Base-by-base conservation (phyloP, 192 early-diverging fungal genomes). In the Dimargaris verticillata region DNA sequence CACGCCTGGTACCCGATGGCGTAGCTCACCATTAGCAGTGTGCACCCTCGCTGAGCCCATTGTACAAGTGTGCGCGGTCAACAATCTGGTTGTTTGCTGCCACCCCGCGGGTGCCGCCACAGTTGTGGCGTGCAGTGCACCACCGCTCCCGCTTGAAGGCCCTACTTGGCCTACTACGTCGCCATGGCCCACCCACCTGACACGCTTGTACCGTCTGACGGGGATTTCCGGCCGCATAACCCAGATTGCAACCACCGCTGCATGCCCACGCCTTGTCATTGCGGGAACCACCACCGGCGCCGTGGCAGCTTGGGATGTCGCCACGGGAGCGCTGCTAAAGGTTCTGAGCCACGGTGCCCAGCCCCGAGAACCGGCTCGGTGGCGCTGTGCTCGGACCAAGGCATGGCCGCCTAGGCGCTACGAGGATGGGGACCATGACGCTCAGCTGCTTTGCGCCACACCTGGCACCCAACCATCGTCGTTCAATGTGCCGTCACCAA, bases 1-100 rank as follows among this genome's bases (percentile, higher is more conserved):
- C 15, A 11, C 18, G 2, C 47, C 20, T 3, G 47, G 47, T 3
- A 11, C 15, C 18, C 15, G 18, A 11, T 17, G 47, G 47, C 47
- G 18, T 12, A 48, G 47, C 47, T 1, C 2, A 12, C 47, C 47
- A 3, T 48, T 17, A 22, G 47, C 20, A 17, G 20, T 11, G 18
- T 48, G 47, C 18, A 48, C 47, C 47, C 20, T 48, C 18, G 47
- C 47, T 22, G 47, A 48, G 47, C 47, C 47, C 20, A 48, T 48
- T 12, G 47, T 48, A 11, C 18, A 48, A 11, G 20, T 48, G 2
- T 22, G 20, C 12, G 47, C 47, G 2, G 47, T 48, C 20, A 48
- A 12, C 47, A 48, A 48, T 22, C 47, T 20, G 15, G 11, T 48
- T 48, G 47, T 48, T 20, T 48, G 47, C 47, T 22, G 47, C 20